Conservation (phyloP, 768 basidiomycete genomes). For the Podaxis sp. region DNA sequence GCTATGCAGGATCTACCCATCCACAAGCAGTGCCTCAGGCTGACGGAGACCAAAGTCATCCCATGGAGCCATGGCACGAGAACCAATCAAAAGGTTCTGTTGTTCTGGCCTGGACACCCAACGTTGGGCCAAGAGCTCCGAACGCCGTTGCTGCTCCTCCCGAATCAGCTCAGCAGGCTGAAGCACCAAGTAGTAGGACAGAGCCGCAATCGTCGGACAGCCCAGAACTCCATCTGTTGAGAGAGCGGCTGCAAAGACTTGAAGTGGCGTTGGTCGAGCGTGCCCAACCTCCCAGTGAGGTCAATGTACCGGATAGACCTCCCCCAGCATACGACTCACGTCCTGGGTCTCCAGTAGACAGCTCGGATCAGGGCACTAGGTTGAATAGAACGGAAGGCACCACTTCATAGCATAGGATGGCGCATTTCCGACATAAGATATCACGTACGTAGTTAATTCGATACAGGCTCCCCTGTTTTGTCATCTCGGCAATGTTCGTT, state of each 20-base stretch:
- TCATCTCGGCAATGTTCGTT: too few species aligned
- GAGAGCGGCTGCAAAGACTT: constrained; percentile 1
- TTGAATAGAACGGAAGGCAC: background rate
- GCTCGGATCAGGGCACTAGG: background rate
- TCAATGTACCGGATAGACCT: background rate
- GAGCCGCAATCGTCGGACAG: background rate
- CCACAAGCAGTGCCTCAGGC: background rate
- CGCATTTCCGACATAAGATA: background rate
- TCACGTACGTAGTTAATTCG: background rate
- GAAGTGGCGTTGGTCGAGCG: background rate
- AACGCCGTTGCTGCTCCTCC: background rate
- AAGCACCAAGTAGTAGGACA: background rate
- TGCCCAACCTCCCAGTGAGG: background rate
- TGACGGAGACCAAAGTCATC: background rate
- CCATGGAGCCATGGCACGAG: background rate
- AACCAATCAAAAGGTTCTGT: background rate
- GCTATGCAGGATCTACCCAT: background rate
- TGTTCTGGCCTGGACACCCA: background rate
- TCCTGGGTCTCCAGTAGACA: background rate
- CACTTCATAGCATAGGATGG: background rate
- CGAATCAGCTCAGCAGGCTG: background rate
- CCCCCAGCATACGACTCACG: constrained; percentile 4
- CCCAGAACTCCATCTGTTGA: background rate
- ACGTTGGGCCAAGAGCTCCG: background rate
- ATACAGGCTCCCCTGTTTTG: too few species aligned